phyloP scores from a whole-genome alignment of 805 yeast species.

The Schwanniomyces yamadae region DNA sequence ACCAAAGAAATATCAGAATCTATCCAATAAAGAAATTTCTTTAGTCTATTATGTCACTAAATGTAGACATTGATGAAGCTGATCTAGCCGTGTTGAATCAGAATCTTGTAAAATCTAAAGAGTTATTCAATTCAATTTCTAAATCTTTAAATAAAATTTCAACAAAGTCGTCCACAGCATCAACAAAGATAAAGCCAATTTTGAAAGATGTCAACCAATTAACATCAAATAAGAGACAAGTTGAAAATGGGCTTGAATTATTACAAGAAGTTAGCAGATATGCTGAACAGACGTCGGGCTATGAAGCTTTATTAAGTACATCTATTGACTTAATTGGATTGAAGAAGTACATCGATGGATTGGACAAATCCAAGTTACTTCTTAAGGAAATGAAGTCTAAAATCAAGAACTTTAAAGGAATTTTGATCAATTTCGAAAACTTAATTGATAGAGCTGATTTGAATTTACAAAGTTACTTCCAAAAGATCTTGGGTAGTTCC shows the following conservation, averaged over 20 bases:
- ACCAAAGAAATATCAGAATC: neutral
- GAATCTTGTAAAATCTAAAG: constrained; percentile 58
- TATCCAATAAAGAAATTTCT: neutral
- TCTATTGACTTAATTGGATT: constrained; percentile 43
- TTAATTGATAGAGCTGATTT: constrained; percentile 58
- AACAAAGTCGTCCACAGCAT: constrained; percentile 53
- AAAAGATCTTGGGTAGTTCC: constrained; percentile 28
- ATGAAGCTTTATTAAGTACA: constrained; percentile 34
- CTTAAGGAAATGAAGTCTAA: constrained; percentile 42
- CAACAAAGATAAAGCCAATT: constrained; percentile 68
- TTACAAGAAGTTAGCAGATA: constrained; percentile 52
- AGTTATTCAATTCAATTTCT: constrained; percentile 54
- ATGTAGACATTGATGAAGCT: constrained; percentile 68
- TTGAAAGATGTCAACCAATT: constrained; percentile 59
- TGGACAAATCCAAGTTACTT: constrained; percentile 43
- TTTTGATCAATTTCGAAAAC: constrained; percentile 57
- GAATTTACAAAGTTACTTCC: constrained; percentile 51
- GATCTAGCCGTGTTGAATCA: constrained; percentile 82
- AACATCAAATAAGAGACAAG: constrained; percentile 53
- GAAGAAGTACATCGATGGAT: constrained; percentile 29
- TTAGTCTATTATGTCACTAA: no score
- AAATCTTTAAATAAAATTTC: constrained; percentile 55
- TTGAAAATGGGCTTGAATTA: constrained; percentile 53
- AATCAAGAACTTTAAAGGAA: constrained; percentile 62
- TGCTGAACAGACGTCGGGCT: constrained; percentile 44